phyloP scores from a whole-genome alignment of 208 protist genomes.

The Angomonas ambiguus region DNA sequence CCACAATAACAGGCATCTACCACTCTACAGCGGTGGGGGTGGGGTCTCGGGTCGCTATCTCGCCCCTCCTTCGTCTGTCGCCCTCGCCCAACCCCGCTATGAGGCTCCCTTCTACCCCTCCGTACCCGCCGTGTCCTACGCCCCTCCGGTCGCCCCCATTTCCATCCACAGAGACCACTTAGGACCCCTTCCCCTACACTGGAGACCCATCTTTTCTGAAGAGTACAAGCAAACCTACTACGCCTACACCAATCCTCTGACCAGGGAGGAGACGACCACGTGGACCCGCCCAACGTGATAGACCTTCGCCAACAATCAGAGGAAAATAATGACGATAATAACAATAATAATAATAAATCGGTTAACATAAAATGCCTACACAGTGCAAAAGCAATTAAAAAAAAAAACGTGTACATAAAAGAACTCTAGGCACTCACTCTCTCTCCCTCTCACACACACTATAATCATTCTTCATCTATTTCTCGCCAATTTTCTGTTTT shows the following conservation, averaged over 20 bases:
- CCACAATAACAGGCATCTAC: not conserved
- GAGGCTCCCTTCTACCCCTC: not conserved
- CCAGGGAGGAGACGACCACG: slow-evolving; percentile 54
- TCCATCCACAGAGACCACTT: slow-evolving; percentile 16
- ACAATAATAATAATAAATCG: slow-evolving; percentile 3
- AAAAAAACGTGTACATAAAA: too few relatives aligned
- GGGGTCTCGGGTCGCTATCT: not conserved
- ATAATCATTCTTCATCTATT: too few relatives aligned
- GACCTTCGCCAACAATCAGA: not conserved
- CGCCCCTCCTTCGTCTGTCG: too few relatives aligned
- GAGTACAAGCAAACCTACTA: slow-evolving; percentile 73
- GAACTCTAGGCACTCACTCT: too few relatives aligned
- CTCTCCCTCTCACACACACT: too few relatives aligned
- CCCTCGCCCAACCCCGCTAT: too few relatives aligned
- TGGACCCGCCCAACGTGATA: slow-evolving; percentile 34
- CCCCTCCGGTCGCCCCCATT: not conserved
- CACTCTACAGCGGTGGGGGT: not conserved
- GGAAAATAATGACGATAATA: too few relatives aligned
- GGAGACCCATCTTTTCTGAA: slow-evolving; percentile 60
- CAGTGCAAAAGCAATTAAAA: too few relatives aligned
- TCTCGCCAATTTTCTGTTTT: too few relatives aligned
- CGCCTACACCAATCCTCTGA: slow-evolving; percentile 45
- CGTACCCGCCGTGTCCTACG: not conserved
- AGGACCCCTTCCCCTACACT: slow-evolving; percentile 42
- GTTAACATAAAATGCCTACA: too few relatives aligned